Percentiles rank a stretch among this genome's conserved stretches.
These are phyloP conservation scores for Diaporthe vexans DNA, from an alignment of 2,329 filamentous ascomycete species.

Conservation along the genomic window DNA sequence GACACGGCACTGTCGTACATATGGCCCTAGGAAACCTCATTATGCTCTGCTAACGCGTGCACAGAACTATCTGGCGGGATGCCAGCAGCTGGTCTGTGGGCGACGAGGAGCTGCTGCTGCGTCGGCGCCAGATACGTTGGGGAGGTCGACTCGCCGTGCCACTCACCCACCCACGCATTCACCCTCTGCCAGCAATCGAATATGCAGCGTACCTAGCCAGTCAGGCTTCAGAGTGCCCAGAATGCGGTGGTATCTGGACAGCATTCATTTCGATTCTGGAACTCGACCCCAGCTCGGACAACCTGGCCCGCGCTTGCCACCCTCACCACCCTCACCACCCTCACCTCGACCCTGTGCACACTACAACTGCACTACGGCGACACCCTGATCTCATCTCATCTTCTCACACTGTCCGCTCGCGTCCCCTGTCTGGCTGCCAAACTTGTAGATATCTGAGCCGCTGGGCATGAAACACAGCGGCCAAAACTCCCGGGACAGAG, in stretches of 20 bases:
- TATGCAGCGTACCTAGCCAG: slow-evolving; percentile 15
- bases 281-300: slow-evolving; percentile 20
- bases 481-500: slow-evolving; percentile 1
- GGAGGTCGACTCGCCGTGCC: slow-evolving; percentile 26
- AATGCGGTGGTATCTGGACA: slow-evolving; percentile 10
- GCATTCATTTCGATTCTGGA: slow-evolving; percentile 25
- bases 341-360: neutral
- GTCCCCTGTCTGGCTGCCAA: slow-evolving; percentile 9
- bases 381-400: slow-evolving; percentile 29
- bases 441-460: neutral
- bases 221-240: neutral
- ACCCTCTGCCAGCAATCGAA: slow-evolving; percentile 15
- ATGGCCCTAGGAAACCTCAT: slow-evolving; percentile 11
- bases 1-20: slow-evolving; percentile 8
- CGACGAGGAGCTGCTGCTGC: neutral
- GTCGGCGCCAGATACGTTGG: slow-evolving; percentile 4
- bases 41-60: slow-evolving; percentile 22
- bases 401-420: slow-evolving; percentile 9
- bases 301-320: slow-evolving; percentile 8
- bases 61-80: slow-evolving; percentile 23
- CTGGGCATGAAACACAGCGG: slow-evolving; percentile 23
- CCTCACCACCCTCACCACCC: slow-evolving; percentile 12
- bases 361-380: neutral
- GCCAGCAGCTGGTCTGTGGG: slow-evolving; percentile 20
- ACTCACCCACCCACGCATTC: neutral